Evolutionary conservation across 1,139 yeast genomes (phyloP).

Genomic region (Zygoascus sp.): DNA sequence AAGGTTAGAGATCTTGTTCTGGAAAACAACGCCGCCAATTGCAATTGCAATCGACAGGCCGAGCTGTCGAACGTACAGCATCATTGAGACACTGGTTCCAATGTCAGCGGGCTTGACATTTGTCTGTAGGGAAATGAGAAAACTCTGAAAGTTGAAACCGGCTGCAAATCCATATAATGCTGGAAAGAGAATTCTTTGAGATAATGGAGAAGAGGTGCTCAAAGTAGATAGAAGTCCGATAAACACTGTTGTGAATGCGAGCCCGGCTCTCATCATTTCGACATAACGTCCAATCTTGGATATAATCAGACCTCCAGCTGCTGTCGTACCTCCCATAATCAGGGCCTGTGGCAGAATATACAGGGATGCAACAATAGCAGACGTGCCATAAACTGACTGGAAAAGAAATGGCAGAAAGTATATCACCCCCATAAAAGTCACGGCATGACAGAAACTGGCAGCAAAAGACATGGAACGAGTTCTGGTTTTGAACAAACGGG

Average conservation of each 20-base stretch:
- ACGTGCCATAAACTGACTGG: slow-evolving; percentile 44
- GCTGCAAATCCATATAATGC: slow-evolving; percentile 25
- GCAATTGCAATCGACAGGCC: slow-evolving; percentile 29
- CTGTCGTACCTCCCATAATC: slow-evolving; percentile 26
- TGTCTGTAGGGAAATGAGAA: slow-evolving; percentile 26
- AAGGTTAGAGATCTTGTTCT: slow-evolving; percentile 21
- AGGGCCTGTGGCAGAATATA: slow-evolving; percentile 27
- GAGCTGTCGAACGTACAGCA: slow-evolving; percentile 25
- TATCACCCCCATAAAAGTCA: slow-evolving; percentile 42
- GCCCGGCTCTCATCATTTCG: slow-evolving; percentile 21
- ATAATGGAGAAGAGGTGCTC: slow-evolving; percentile 21
- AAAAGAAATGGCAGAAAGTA: slow-evolving; percentile 50
- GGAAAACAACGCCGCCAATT: slow-evolving; percentile 28
- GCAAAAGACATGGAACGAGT: slow-evolving; percentile 36
- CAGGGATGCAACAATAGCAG: slow-evolving; percentile 26
- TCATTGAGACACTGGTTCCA: slow-evolving; percentile 26
- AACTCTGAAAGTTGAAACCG: slow-evolving; percentile 29
- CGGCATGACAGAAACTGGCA: slow-evolving; percentile 41
- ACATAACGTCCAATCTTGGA: slow-evolving; percentile 20
- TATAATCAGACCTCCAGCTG: slow-evolving; percentile 24
- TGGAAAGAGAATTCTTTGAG: slow-evolving; percentile 24
- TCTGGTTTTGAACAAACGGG: slow-evolving; percentile 36
- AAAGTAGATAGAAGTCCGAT: slow-evolving; percentile 25
- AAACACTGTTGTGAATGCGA: slow-evolving; percentile 22
- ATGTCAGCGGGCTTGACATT: slow-evolving; percentile 22